Base-by-base conservation (phyloP, 2,329 filamentous ascomycete species). In the Basipetospora chlamydospora region DNA sequence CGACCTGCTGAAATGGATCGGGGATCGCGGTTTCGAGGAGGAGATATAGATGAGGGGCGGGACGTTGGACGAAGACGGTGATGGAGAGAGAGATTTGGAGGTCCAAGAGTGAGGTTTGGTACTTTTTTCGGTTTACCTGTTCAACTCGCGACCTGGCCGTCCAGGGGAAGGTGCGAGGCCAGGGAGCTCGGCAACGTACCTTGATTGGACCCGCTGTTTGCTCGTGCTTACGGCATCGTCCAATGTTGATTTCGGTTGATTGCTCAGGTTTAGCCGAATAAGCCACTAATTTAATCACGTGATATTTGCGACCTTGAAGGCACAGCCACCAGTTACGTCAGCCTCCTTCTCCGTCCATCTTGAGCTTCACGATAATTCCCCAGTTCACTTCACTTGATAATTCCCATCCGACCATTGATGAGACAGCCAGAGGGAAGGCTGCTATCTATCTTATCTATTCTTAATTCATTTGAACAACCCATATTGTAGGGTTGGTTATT, bases 111-210 rank as follows among this genome's bases (percentile, higher is more conserved):
- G 29, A 31, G 29, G 32, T 23, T 32, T 38, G 35, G 32, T 26
- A 38, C 35, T 38, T 38, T 38, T 38, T 38, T 31, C n/a, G 28
- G 35, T 38, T 26, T 38, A 38, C 35, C 35, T 38, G 35, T 38
- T 38, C 35, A 38, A 33, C 29, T 38, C 35, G 35, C 29, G 35
- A 38, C 29, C 35, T 31, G 22, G 28, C 28, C 22, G 12, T 15
- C 34, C 28, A 26, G 34, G 34, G 34, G 26, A 35, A 29, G 25
- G n/a, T 28, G 26, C 25, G 26, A 17, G 29, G 26, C 34, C 4
- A 18, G 22, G 22, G 22, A 23, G 22, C 22, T 23, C 22, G 22
- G 6, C 11, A 6, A 23, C 22, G 22, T 23, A 23, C n/a, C 16
- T 10, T 18, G 9, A 13, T 31, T 15, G 9, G 29, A 10, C 29